Conservation (phyloP, 495 filamentous ascomycete genomes). For the Penicillium macrosclerotiorum region DNA sequence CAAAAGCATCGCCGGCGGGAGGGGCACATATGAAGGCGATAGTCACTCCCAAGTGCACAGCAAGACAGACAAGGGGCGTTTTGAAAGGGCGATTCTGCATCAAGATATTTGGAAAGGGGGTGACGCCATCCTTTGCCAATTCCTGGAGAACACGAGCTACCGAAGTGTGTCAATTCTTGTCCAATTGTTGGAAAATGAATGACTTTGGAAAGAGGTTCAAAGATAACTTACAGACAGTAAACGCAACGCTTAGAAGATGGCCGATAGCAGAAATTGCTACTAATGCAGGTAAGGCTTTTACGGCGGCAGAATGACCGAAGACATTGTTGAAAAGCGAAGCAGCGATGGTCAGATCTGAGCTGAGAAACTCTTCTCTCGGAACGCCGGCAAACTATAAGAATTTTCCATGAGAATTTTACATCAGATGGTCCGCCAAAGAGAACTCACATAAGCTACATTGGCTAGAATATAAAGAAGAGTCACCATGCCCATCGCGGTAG, state of each 20-base stretch:
- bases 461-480: conserved; percentile 62
- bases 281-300: conserved; percentile 34
- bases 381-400: conserved; percentile 23
- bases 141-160: conserved; percentile 65
- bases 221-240: conserved; percentile 21
- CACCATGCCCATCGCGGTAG: conserved; percentile 55
- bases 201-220: not conserved
- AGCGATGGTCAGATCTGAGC: conserved; percentile 26
- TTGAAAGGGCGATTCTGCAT: conserved; percentile 65
- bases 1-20: conserved; percentile 58
- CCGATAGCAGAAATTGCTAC: conserved; percentile 64
- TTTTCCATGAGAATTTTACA: not conserved
- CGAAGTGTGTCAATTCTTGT: too few species aligned
- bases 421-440: not conserved
- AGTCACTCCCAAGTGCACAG: conserved; percentile 61
- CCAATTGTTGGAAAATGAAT: not conserved
- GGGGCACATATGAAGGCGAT: conserved; percentile 60
- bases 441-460: conserved; percentile 59
- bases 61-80: conserved; percentile 57
- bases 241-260: conserved; percentile 60
- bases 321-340: conserved; percentile 29
- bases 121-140: conserved; percentile 63
- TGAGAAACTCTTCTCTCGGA: conserved; percentile 24
- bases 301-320: conserved; percentile 25
- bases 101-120: conserved; percentile 59